These are phyloP conservation scores for Solanum hybrid DNA, from an alignment of 305 asterid species.

Conservation along the genomic window DNA sequence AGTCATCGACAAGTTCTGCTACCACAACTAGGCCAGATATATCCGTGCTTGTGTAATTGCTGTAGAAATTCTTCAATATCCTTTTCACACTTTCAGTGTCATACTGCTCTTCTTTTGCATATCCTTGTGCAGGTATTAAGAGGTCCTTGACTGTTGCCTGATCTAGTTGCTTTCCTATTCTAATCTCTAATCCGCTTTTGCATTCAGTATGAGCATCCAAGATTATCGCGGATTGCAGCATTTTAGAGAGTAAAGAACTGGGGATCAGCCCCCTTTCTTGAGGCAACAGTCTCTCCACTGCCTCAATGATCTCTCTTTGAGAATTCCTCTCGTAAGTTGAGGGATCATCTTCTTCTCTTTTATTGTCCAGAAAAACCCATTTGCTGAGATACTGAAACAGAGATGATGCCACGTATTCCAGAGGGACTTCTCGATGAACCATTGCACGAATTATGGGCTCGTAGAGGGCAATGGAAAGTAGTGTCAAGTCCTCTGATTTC, in stretches of 20 bases:
- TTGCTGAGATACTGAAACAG: conserved; percentile 36
- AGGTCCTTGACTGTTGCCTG: conserved; percentile 46
- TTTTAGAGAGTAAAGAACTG: conserved; percentile 40
- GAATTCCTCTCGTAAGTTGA: conserved; percentile 13
- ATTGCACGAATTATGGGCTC: conserved; percentile 39
- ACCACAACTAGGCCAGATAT: conserved; percentile 24
- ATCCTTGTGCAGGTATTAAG: conserved; percentile 47
- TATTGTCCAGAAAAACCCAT: conserved; percentile 40
- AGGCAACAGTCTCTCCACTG: conserved; percentile 44
- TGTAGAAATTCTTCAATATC: conserved; percentile 55
- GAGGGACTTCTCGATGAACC: conserved; percentile 32
- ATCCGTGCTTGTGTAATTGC: conserved; percentile 26
- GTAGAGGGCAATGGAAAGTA: conserved; percentile 34
- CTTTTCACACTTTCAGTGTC: conserved; percentile 52
- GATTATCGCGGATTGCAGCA: conserved; percentile 44
- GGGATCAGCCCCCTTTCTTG: conserved; percentile 24
- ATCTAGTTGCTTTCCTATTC: conserved; percentile 65
- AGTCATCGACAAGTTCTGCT: conserved; percentile 49
- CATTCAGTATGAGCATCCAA: conserved; percentile 42
- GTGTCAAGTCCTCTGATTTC: conserved; percentile 43
- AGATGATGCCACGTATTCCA: conserved; percentile 39
- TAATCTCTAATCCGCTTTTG: conserved; percentile 37
- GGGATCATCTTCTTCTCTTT: conserved; percentile 20
- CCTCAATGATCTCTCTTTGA: conserved; percentile 50
- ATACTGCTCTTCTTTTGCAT: conserved; percentile 39